Evolutionary conservation across 192 early-diverging fungal genomes (phyloP).

Genomic region (Entomortierella beljakovae): DNA sequence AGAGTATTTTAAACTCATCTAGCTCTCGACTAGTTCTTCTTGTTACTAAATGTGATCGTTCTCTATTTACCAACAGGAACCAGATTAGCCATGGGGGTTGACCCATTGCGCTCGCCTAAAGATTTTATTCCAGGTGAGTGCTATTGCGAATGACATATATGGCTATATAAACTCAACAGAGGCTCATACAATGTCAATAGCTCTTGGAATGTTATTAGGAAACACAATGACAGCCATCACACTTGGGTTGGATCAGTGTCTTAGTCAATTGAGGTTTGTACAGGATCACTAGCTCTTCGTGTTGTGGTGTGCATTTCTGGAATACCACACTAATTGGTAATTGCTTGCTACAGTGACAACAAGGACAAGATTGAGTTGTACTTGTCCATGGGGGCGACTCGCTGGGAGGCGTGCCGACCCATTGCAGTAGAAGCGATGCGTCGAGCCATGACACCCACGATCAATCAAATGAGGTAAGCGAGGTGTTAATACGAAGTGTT

Average conservation of each 20-base stretch:
- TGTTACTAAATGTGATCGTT: background rate
- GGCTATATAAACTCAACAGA: too few relatives aligned
- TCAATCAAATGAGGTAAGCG: constrained; percentile 82
- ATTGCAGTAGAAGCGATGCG: constrained; percentile 79
- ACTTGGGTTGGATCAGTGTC: constrained; percentile 69
- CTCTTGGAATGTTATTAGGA: constrained; percentile 90
- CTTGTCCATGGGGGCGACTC: constrained; percentile 80
- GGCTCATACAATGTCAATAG: too few relatives aligned
- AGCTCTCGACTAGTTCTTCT: background rate
- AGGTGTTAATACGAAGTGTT: too few relatives aligned
- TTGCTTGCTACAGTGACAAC: constrained; percentile 43
- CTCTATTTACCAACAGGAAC: constrained; percentile 55
- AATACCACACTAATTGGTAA: background rate
- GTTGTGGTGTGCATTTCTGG: too few relatives aligned
- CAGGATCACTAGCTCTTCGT: too few relatives aligned
- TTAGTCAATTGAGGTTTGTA: constrained; percentile 69
- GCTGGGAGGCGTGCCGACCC: constrained; percentile 85
- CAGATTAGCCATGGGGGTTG: constrained; percentile 73
- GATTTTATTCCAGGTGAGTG: constrained; percentile 80
- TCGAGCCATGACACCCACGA: constrained; percentile 80
- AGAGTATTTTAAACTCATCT: background rate
- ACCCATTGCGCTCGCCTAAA: constrained; percentile 75
- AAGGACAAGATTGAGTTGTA: constrained; percentile 61
- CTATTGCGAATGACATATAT: too few relatives aligned
- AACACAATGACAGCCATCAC: constrained; percentile 81